Conservation (phyloP, 2,329 filamentous ascomycete genomes). For the Fulvia fulva region DNA sequence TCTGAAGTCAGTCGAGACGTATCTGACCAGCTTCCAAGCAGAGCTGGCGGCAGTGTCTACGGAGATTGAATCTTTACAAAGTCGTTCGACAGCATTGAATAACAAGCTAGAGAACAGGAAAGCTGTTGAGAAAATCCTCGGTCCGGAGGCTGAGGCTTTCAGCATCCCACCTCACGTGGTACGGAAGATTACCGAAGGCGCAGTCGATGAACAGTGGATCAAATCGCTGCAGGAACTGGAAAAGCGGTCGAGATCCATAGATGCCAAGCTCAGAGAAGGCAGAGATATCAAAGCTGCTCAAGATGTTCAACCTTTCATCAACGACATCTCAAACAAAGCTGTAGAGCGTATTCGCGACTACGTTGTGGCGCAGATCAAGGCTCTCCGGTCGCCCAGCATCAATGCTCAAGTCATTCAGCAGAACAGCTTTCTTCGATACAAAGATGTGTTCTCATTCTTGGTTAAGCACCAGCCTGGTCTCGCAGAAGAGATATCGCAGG, state of each 20-base stretch:
- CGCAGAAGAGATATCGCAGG: conserved; percentile 83
- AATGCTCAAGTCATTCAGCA: conserved; percentile 97
- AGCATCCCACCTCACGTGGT: conserved; percentile 82
- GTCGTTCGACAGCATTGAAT: conserved; percentile 77
- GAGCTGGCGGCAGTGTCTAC: conserved; percentile 89
- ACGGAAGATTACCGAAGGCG: conserved; percentile 78
- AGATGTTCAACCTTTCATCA: conserved; percentile 79
- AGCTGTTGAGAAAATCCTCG: conserved; percentile 81
- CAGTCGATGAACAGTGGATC: conserved; percentile 86
- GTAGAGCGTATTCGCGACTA: conserved; percentile 92
- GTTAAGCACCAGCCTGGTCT: conserved; percentile 76
- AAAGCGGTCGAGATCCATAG: conserved; percentile 67
- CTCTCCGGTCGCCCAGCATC: conserved; percentile 87
- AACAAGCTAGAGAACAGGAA: conserved; percentile 83
- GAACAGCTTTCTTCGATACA: conserved; percentile 82
- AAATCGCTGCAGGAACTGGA: conserved; percentile 80
- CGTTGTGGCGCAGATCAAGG: conserved; percentile 89
- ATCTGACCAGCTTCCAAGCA: conserved; percentile 86
- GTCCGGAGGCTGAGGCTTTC: conserved; percentile 85
- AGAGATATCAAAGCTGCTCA: conserved; percentile 69
- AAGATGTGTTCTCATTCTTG: conserved; percentile 82
- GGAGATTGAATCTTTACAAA: conserved; percentile 91
- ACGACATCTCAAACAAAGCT: conserved; percentile 83
- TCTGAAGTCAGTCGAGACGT: conserved; percentile 85
- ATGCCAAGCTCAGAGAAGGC: conserved; percentile 60